phyloP scores from a whole-genome alignment of 1,284 basidiomycete species.

The Inonotus hispidus region DNA sequence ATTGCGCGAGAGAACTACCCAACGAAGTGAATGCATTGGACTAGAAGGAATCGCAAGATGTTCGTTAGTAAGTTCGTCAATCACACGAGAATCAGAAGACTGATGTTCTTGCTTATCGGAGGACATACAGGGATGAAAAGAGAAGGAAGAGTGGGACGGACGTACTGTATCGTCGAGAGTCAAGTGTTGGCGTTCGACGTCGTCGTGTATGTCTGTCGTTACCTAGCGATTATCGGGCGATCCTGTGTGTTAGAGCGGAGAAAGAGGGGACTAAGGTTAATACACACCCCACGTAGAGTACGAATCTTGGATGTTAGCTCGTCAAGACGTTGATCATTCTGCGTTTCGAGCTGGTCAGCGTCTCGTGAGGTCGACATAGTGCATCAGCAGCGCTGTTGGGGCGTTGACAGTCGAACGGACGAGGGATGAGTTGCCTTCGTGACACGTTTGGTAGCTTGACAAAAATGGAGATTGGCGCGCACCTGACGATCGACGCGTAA shows the following conservation, averaged over 20 bases:
- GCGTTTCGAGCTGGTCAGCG: slow-evolving; percentile 63
- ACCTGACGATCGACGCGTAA: not conserved
- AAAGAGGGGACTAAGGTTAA: slow-evolving; percentile 3
- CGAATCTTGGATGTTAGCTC: slow-evolving; percentile 76
- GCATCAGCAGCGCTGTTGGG: not conserved
- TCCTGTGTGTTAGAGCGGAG: not conserved
- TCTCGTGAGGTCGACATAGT: slow-evolving; percentile 18
- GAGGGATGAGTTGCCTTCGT: not conserved
- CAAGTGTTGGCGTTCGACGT: slow-evolving; percentile 75
- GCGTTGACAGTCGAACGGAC: not conserved
- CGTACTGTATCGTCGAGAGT: slow-evolving; percentile 70
- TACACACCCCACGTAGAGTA: slow-evolving; percentile 63
- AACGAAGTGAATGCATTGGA: slow-evolving; percentile 64
- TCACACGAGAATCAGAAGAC: not conserved
- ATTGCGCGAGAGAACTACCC: slow-evolving; percentile 52
- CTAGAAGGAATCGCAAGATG: slow-evolving; percentile 30
- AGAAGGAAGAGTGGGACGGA: slow-evolving; percentile 10
- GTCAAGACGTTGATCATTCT: slow-evolving; percentile 78
- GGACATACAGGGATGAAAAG: not conserved
- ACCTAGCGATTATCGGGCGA: slow-evolving; percentile 39
- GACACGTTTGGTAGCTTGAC: not conserved
- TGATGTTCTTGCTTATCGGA: not conserved
- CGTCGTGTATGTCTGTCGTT: slow-evolving; percentile 74
- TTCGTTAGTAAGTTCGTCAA: not conserved
- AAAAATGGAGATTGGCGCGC: not conserved